Base-by-base conservation (phyloP, 148 eudicot species). In the Fallopia convolvulus region DNA sequence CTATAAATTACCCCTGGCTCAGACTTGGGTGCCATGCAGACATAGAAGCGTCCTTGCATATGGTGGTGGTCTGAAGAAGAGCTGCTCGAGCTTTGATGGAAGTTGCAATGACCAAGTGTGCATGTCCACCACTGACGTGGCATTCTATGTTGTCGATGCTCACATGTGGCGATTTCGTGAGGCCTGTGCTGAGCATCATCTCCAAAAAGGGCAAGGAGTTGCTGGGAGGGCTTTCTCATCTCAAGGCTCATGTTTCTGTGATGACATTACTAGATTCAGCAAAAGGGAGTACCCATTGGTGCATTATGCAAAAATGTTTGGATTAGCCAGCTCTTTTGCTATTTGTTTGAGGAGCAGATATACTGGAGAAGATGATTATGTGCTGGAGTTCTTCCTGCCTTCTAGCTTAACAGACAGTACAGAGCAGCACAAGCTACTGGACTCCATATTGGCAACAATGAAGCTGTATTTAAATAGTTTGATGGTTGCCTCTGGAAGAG, bases 11-110 rank as follows among this genome's bases (percentile, higher is more conserved):
- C 99, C 99, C 47, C 86, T 96, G 78, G 99, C 99, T 78, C 99
- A 96, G 87, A 93, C 98, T 23, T 95, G 99, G 99, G 91, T 92
- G 53, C 97, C 97, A 1, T 93, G 97, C 87, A 88, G 86, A 82
- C 97, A 93, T 79, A 85, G 94, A 46, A 93, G 85, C 82, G 87
- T 93, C 80, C 83, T 95, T 61, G 87, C 98, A 20, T 76, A 89
- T 80, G 97, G 94, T 5, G 97, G 97, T 73, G 97, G 97, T 78
- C 76, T 88, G 61, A 89, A 80, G 86, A 91, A 95, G 82, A 88
- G 86, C 81, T 95, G 98, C 82, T 89, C 96, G 79, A 91, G 75
- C 55, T 88, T 91, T 80, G 96, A 93, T 3, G 93, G 92, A 74
- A 89, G 97, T 76, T 95, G 99, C 81, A 93, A 86, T 90, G 99